Percentiles rank a stretch among this genome's conserved stretches.
Conservation (phyloP, 225 moss, liverwort and hornwort species). For the Bryum argenteum region DNA sequence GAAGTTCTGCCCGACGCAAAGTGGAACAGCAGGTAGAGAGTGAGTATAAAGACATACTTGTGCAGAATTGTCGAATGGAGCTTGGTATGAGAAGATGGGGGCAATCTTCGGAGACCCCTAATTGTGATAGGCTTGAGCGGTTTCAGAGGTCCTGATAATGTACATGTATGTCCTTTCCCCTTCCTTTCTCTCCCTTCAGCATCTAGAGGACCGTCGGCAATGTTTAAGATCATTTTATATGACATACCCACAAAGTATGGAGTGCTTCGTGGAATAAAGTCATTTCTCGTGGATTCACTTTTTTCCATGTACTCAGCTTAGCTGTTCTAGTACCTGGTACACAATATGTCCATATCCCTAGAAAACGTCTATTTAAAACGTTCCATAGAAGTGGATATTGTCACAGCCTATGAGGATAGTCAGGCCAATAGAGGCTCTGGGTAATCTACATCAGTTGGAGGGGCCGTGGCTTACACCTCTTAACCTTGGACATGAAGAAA, state of each 20-base stretch:
- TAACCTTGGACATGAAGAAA: slow-evolving; percentile 34
- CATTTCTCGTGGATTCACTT: slow-evolving; percentile 36
- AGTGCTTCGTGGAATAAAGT: slow-evolving; percentile 48
- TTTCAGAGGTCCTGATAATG: slow-evolving; percentile 63
- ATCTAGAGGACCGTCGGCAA: slow-evolving; percentile 32
- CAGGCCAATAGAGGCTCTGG: slow-evolving; percentile 28
- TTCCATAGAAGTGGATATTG: slow-evolving; percentile 33
- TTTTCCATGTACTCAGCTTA: slow-evolving; percentile 38
- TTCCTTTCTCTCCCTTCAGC: slow-evolving; percentile 19
- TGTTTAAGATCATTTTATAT: slow-evolving; percentile 41
- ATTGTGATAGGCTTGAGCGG: slow-evolving; percentile 87
- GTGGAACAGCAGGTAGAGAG: slow-evolving; percentile 86
- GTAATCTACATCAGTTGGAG: slow-evolving; percentile 27
- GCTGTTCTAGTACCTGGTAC: slow-evolving; percentile 30
- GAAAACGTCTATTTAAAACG: slow-evolving; percentile 20
- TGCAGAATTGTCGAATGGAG: slow-evolving; percentile 97
- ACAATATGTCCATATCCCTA: slow-evolving; percentile 25
- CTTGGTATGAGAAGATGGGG: slow-evolving; percentile 85
- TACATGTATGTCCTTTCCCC: slow-evolving; percentile 30
- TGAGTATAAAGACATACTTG: slow-evolving; percentile 89
- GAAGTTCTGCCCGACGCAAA: slow-evolving; percentile 73
- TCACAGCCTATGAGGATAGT: slow-evolving; percentile 17
- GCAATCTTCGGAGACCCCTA: slow-evolving; percentile 72
- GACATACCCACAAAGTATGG: slow-evolving; percentile 34
- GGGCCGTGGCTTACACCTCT: slow-evolving; percentile 27